Base-by-base conservation (phyloP, 2,329 filamentous ascomycete genomes). In the Macrophomina phaseolina region DNA sequence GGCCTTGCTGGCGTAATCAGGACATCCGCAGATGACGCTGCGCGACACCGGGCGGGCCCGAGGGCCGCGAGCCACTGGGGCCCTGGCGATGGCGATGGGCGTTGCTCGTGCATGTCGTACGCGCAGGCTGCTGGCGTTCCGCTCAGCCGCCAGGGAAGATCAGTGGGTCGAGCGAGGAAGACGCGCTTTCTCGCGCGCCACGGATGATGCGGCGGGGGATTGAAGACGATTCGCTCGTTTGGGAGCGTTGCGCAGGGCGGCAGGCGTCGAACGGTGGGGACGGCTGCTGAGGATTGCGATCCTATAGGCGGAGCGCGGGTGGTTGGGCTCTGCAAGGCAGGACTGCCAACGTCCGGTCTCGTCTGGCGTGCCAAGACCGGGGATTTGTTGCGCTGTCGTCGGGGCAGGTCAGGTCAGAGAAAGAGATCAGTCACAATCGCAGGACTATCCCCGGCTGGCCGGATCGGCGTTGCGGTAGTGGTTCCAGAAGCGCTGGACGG, bases 401-500 rank as follows among this genome's bases (percentile, higher is more conserved):
- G 52, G 23, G 52, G 38, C 18, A 60, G 55, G 23, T 5, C 11
- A 30, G 32, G 40, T 12, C 4, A 45, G 51, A n/a, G 52, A 65
- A 65, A 65, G 61, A 64, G 61, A 64, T 40, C 61, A 64, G 61
- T 64, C 61, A 64, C 61, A 64, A 64, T 51, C 14, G 16, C 14
- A 7, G 28, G 52, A 12, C 45, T 62, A 64, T 12, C 62, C 62
- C 36, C 49, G 18, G 9, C 16, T 38, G 28, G 53, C 67, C 30
- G 55, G 51, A 38, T 49, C 62, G 60, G 65, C 70, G 77, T 67
- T 76, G 64, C 55, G 76, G 68, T 81, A 78, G 56, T 81, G 77
- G 70, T 86, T 80, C 86, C 86, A 89, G 73, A 85, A 89, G 14
- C 86, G 83, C 68, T 81, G 83, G 62, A 87, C 83, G 11, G 85